These are phyloP conservation scores for Vitis vinifera DNA, from an alignment of 164 flowering plant genomes.

Conservation along the genomic window DNA sequence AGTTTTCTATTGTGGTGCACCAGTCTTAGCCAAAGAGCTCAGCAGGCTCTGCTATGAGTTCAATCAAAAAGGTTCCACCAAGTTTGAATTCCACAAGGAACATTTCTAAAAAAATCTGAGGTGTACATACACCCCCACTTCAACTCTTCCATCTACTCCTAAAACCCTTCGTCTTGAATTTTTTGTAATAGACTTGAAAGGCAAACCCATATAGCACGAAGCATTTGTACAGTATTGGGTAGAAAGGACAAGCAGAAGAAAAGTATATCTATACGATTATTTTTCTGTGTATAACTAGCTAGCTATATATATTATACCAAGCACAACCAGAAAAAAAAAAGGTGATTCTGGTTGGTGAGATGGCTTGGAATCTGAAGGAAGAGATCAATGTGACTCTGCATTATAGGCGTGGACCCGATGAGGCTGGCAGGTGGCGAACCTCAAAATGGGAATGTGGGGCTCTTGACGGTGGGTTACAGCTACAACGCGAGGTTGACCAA, in stretches of 20 bases:
- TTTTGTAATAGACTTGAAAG: conserved; percentile 12
- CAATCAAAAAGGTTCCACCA: conserved; percentile 84
- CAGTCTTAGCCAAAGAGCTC: conserved; percentile 76
- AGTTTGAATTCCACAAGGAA: conserved; percentile 88
- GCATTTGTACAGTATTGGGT: conserved; percentile 16
- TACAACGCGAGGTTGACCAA: neutral
- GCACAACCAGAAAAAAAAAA: conserved; percentile 2
- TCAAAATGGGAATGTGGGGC: neutral
- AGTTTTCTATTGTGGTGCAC: conserved; percentile 87
- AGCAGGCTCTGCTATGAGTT: conserved; percentile 65
- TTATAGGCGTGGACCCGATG: too few species aligned
- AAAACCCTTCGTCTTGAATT: neutral
- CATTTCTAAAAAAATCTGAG: conserved; percentile 47
- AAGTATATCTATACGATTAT: neutral
- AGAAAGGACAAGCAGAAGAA: neutral
- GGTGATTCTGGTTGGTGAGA: neutral
- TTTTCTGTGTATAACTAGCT: neutral
- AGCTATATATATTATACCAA: neutral
- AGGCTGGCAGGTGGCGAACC: neutral
- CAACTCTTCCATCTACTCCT: too few species aligned
- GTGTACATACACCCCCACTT: neutral
- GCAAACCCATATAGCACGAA: neutral
- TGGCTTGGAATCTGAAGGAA: neutral
- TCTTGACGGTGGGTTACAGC: conserved; percentile 9
- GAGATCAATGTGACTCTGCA: too few species aligned